These are phyloP conservation scores for Vaccinium myrtillus DNA, from an alignment of 148 eudicot species.

Conservation along the genomic window DNA sequence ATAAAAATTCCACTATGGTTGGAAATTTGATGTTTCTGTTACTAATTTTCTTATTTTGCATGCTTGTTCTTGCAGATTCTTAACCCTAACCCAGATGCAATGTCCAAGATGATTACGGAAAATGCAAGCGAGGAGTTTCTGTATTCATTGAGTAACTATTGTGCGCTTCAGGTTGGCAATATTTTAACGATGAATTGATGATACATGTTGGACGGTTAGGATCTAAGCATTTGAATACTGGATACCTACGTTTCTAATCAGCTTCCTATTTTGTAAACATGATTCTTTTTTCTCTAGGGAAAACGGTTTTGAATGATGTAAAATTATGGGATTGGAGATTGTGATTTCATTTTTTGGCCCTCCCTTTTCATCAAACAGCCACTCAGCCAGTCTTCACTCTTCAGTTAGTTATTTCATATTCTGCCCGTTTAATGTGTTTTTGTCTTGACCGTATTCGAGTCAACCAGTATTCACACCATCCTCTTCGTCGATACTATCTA, in stretches of 20 bases:
- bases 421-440: neutral
- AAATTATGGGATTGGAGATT: neutral
- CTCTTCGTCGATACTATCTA: neutral
- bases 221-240: neutral
- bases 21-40: neutral
- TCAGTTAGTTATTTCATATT: neutral
- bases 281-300: neutral
- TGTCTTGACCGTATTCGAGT: neutral
- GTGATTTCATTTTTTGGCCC: neutral
- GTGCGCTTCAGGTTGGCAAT: conserved; percentile 91
- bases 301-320: neutral
- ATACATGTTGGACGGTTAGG: conserved; percentile 1
- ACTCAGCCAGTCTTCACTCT: neutral
- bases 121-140: conserved; percentile 97
- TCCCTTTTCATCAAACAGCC: neutral
- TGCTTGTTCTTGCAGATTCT: conserved; percentile 62
- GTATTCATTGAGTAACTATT: conserved; percentile 86
- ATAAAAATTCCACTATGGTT: neutral
- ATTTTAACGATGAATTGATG: neutral
- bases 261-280: neutral
- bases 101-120: conserved; percentile 95
- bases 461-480: neutral
- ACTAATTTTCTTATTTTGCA: neutral
- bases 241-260: neutral
- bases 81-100: conserved; percentile 98